These are phyloP conservation scores for Pisolithus orientalis DNA, from an alignment of 768 basidiomycete genomes.

Conservation along the genomic window DNA sequence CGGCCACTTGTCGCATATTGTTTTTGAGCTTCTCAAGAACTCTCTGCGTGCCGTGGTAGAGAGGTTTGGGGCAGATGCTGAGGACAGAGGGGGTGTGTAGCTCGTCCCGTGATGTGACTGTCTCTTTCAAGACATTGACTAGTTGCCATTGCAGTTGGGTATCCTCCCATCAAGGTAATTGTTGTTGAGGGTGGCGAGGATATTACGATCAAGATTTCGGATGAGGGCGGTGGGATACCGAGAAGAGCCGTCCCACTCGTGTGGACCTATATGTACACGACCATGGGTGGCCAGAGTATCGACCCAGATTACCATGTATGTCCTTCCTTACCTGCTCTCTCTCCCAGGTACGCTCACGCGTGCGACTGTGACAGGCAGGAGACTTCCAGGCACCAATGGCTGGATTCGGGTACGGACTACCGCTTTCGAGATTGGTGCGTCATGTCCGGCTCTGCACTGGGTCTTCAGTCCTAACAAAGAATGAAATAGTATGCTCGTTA, in stretches of 20 bases:
- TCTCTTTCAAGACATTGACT: background rate
- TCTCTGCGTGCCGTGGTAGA: constrained; percentile 96
- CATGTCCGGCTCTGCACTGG: too few relatives aligned
- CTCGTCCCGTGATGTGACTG: background rate
- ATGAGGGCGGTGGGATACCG: constrained; percentile 95
- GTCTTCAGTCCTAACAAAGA: background rate
- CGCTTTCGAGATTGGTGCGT: constrained; percentile 82
- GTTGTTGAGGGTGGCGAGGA: constrained; percentile 98
- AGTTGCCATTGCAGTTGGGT: constrained; percentile 15
- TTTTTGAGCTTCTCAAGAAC: constrained; percentile 97
- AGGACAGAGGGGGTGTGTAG: constrained; percentile 32
- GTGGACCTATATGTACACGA: constrained; percentile 99
- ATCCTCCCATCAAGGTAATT: constrained; percentile 89
- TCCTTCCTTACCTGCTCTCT: background rate
- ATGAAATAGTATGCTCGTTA: constrained; percentile 80
- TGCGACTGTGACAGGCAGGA: constrained; percentile 38
- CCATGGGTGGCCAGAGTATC: constrained; percentile 64
- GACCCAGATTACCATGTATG: constrained; percentile 59
- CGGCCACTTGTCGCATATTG: constrained; percentile 92
- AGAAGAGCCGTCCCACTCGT: constrained; percentile 83
- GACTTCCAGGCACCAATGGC: constrained; percentile 99
- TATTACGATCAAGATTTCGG: constrained; percentile 97
- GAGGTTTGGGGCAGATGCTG: constrained; percentile 76
- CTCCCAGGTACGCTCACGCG: background rate
- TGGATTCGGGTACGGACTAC: constrained; percentile 91